phyloP scores from a whole-genome alignment of 805 yeast genomes.

The Metschnikowia hibisci region DNA sequence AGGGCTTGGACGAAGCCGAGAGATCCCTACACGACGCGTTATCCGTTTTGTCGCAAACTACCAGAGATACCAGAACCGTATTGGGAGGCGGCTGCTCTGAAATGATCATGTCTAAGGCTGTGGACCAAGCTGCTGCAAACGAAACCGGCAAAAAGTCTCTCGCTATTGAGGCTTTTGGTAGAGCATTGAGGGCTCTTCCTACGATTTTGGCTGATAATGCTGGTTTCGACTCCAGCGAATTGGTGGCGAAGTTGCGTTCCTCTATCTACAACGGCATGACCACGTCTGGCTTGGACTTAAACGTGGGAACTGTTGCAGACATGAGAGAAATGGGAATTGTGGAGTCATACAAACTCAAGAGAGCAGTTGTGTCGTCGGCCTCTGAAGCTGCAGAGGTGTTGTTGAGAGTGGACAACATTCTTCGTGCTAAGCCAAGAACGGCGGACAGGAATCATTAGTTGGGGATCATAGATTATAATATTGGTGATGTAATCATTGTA shows the following conservation, averaged over 20 bases:
- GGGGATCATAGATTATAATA: constrained; percentile 8
- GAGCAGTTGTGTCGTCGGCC: constrained; percentile 91
- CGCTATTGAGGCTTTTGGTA: constrained; percentile 92
- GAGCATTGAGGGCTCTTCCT: constrained; percentile 91
- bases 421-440: constrained; percentile 95
- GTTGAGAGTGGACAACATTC: constrained; percentile 92
- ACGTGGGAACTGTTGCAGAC: constrained; percentile 81
- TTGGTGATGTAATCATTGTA: neutral
- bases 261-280: constrained; percentile 88
- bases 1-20: constrained; percentile 46
- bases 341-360: constrained; percentile 87
- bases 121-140: constrained; percentile 86
- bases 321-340: constrained; percentile 92
- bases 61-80: constrained; percentile 85
- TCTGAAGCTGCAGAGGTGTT: constrained; percentile 98
- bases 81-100: constrained; percentile 92
- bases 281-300: constrained; percentile 86
- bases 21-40: constrained; percentile 84
- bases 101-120: constrained; percentile 94
- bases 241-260: constrained; percentile 85
- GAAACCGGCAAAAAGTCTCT: constrained; percentile 89
- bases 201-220: constrained; percentile 96
- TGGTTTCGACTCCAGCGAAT: constrained; percentile 89
- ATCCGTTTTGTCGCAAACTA: constrained; percentile 92
- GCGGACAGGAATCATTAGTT: constrained; percentile 68